Evolutionary conservation across 1,284 basidiomycete species (phyloP), one percentile per base, ranked within the genome.

Genomic region (Cystobasidiaceae sp.): DNA sequence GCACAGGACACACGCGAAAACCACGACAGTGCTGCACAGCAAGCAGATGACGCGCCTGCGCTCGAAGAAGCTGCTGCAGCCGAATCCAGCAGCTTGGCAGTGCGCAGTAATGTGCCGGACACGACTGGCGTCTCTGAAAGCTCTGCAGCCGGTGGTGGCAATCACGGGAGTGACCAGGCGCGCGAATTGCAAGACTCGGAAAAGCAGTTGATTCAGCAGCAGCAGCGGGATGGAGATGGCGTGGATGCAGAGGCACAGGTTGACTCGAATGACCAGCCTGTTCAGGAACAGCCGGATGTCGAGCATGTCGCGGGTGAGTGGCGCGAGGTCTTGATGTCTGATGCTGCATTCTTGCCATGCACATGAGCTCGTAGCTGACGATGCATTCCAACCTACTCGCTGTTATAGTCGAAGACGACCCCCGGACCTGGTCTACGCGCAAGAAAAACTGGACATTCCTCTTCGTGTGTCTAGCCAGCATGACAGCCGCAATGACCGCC

Each of bases 351-450:
- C 25, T n/a, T n/a, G n/a, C n/a, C n/a, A n/a, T n/a, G n/a, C n/a
- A n/a, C n/a, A n/a, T n/a, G n/a, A n/a, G n/a, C n/a, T n/a, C n/a
- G n/a, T n/a, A n/a, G n/a, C n/a, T n/a, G n/a, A n/a, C n/a, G n/a
- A n/a, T n/a, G n/a, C n/a, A n/a, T n/a, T n/a, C n/a, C n/a, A n/a
- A n/a, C n/a, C n/a, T n/a, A n/a, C n/a, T n/a, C n/a, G 37, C 37
- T 9, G 37, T 81, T 30, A 79, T 81, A 13, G 89, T 92, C 2
- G 76, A 80, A 8, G 83, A 93, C 72, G 90, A 93, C 77, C 90
- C 90, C 8, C 80, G 88, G 48, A 74, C 81, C 68, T 93, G 90
- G 90, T 83, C 83, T 1, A 66, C 72, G 17, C 67, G 78, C 48
- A 83, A 85, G 72, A 93, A 93, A 82, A 75, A 70, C 34, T 73